Base-by-base conservation (phyloP, 225 moss, liverwort and hornwort species). In the Pleurozium schreberi region DNA sequence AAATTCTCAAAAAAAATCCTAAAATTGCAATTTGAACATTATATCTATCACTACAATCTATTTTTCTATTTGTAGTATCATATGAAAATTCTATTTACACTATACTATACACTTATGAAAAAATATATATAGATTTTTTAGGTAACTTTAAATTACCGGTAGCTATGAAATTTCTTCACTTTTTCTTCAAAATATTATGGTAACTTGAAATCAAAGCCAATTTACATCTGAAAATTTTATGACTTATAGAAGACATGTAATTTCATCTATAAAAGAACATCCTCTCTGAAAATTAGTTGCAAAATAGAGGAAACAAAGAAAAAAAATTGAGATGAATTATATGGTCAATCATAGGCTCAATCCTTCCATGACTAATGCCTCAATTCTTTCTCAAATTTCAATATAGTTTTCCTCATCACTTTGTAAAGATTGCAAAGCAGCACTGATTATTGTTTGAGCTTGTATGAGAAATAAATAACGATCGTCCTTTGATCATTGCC, bases 1-100 rank as follows among this genome's bases (percentile, higher is more conserved):
- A 50, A 52, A 52, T 34, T 6, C 8, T 76, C 8, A 22, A 22
- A 76, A 74, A 57, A 75, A 20, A 0, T 12, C 11, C 4, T 0
- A 20, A 12, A 34, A 50, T 50, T 12, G 8, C 20, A 0, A 33
- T 75, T 20, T 50, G 34, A 50, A 75, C 19, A 20, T 50, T 75
- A 8, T 19, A 1, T 2, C 4, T 75, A 34, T 21, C 5, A 3
- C 5, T 6, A 8, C 0, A 3, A 5, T 50, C 3, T 13, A 50
- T 5, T 30, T 49, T 74, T 49, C 1, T 18, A 49, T 75, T 7
- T 50, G 3, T 75, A 20, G 12, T 12, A 12, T 75, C 8, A 20
- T 21, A 11, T 20, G 4, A 49, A 75, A 7, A n/a, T 10, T 47
- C 18, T 28, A 1, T 45, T 74, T 31, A 30, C 1, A 31, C 6